These are phyloP conservation scores for Pseudonitzschia pungens DNA, from an alignment of 108 stramenopile genomes.

Conservation along the genomic window DNA sequence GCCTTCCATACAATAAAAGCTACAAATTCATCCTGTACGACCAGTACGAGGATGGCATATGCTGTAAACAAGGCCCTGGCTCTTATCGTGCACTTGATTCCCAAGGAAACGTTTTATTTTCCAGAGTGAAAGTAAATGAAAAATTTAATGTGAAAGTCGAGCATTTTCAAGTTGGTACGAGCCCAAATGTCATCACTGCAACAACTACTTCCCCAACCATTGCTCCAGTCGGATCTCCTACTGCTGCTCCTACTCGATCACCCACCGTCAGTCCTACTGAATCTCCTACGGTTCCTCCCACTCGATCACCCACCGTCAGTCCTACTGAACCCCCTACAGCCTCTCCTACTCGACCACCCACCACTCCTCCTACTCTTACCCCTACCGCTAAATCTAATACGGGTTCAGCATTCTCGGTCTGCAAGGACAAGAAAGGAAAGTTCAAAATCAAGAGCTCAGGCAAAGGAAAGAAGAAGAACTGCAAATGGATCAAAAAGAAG, in stretches of 20 bases:
- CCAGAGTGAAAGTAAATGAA: not conserved
- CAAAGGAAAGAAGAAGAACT: not conserved
- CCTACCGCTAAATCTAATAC: too few species aligned
- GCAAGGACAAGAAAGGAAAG: constrained; percentile 4
- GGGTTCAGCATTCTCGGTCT: not conserved
- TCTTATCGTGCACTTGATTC: not conserved
- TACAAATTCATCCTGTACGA: not conserved
- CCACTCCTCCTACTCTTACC: too few species aligned
- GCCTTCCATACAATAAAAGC: not conserved
- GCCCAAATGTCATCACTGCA: not conserved
- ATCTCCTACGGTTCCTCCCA: too few species aligned
- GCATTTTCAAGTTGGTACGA: not conserved
- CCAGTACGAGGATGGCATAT: not conserved
- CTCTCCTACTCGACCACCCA: not conserved
- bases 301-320: not conserved
- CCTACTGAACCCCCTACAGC: not conserved
- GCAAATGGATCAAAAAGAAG: not conserved
- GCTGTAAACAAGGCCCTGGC: not conserved
- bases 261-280: too few species aligned
- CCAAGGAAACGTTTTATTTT: not conserved
- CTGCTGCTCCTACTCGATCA: not conserved
- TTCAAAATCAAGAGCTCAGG: not conserved
- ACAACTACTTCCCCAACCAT: not conserved
- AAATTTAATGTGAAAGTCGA: not conserved
- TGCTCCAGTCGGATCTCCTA: not conserved